Evolutionary conservation across 805 yeast genomes (phyloP).

Genomic region (Candida orba): DNA sequence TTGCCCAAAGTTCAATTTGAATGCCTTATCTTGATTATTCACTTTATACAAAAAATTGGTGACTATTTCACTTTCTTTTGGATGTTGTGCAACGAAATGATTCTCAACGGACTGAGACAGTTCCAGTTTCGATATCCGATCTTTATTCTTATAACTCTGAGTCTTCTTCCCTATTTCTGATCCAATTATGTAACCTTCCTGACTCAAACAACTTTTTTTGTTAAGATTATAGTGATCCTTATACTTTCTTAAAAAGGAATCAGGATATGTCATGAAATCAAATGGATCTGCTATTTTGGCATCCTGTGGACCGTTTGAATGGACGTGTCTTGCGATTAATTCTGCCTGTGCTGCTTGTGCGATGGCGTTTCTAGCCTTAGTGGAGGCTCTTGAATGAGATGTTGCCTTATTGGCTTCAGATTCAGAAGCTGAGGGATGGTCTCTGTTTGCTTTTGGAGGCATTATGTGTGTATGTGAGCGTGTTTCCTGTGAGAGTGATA

Average conservation of each 20-base stretch:
- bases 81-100: slow-evolving; percentile 55
- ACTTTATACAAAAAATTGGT: slow-evolving; percentile 86
- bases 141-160: slow-evolving; percentile 29
- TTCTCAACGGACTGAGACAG: slow-evolving; percentile 53
- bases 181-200: slow-evolving; percentile 62
- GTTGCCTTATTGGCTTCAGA: slow-evolving; percentile 12
- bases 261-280: slow-evolving; percentile 62
- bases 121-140: slow-evolving; percentile 50
- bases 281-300: slow-evolving; percentile 45
- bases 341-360: slow-evolving; percentile 67
- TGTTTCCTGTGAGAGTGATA: too few species aligned
- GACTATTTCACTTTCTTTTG: slow-evolving; percentile 78
- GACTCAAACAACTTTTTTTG: slow-evolving; percentile 53
- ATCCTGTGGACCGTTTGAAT: slow-evolving; percentile 68
- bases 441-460: slow-evolving; percentile 23
- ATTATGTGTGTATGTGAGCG: slow-evolving; percentile 3
- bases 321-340: slow-evolving; percentile 56
- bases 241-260: slow-evolving; percentile 62
- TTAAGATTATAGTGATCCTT: slow-evolving; percentile 50
- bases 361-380: slow-evolving; percentile 53
- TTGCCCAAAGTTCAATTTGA: slow-evolving; percentile 30
- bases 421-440: slow-evolving; percentile 21
- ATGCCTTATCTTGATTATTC: slow-evolving; percentile 52
- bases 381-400: slow-evolving; percentile 34
- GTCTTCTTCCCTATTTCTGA: slow-evolving; percentile 73